Conservation (phyloP, 306 rosid species). For the Cucurbita maxima region DNA sequence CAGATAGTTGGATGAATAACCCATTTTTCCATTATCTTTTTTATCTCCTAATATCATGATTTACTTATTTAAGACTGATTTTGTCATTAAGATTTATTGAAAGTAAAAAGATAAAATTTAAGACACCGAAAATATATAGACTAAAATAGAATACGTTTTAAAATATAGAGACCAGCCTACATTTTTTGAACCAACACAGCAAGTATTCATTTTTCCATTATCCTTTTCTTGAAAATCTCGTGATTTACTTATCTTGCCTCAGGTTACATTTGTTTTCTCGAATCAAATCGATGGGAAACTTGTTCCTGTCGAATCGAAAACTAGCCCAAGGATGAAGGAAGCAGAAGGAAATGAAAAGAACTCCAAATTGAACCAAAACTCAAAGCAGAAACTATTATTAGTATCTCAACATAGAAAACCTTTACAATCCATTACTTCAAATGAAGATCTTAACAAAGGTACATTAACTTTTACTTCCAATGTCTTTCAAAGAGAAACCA, state of each 20-base stretch:
- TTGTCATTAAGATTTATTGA: not conserved
- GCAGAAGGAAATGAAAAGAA: conserved; percentile 24
- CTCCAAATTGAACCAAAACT: conserved; percentile 18
- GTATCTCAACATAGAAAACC: conserved; percentile 29
- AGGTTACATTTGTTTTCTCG: conserved; percentile 81
- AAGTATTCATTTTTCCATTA: not conserved
- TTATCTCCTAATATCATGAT: not conserved
- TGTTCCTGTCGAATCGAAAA: conserved; percentile 54
- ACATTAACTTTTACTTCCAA: conserved; percentile 18
- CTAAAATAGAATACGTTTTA: no score
- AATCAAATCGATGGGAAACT: conserved; percentile 88
- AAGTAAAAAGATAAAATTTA: not conserved
- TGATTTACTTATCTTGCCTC: conserved; percentile 5
- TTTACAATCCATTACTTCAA: conserved; percentile 19
- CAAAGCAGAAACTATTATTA: conserved; percentile 18
- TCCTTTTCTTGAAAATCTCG: not conserved
- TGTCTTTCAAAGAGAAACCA: conserved; percentile 17
- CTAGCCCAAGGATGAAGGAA: conserved; percentile 23
- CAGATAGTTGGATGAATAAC: not conserved
- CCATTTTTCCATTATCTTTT: not conserved
- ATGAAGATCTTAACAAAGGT: conserved; percentile 14
- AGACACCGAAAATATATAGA: not conserved
- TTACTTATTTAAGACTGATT: conserved; percentile 12
- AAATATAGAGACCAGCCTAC: not conserved
- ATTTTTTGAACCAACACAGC: not conserved